A percentile compares a stretch with the other conserved stretches of the same genome.
Conservation (phyloP, 495 filamentous ascomycete species). For the Halenospora varia region DNA sequence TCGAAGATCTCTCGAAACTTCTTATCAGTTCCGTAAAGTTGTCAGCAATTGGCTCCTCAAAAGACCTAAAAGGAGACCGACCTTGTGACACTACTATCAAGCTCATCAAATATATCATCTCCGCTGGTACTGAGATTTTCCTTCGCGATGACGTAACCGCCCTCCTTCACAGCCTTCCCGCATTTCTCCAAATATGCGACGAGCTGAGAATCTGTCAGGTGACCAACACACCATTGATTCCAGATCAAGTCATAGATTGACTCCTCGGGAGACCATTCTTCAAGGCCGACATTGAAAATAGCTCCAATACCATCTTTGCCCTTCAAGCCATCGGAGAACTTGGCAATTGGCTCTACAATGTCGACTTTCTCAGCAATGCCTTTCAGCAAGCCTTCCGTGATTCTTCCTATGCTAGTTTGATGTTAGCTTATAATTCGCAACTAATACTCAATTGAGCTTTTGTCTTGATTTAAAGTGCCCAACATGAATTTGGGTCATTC, state of each 20-base stretch:
- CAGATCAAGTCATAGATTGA: constrained; percentile 57
- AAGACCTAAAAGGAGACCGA: constrained; percentile 20
- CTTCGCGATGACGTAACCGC: constrained; percentile 72
- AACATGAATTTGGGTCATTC: too few species aligned
- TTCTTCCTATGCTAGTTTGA: constrained; percentile 44
- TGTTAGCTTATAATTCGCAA: background rate
- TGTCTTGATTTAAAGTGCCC: too few species aligned
- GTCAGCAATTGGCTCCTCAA: background rate
- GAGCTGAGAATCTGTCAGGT: constrained; percentile 78
- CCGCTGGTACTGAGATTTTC: constrained; percentile 72
- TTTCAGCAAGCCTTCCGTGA: constrained; percentile 45
- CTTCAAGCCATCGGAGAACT: constrained; percentile 49
- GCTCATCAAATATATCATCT: constrained; percentile 68
- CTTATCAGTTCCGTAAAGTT: constrained; percentile 50
- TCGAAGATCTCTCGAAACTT: constrained; percentile 69
- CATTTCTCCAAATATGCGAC: constrained; percentile 63
- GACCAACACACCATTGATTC: constrained; percentile 92
- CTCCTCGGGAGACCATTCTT: constrained; percentile 53
- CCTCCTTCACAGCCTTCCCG: constrained; percentile 40
- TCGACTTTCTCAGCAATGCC: constrained; percentile 40
- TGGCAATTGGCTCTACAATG: constrained; percentile 50
- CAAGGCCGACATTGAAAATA: constrained; percentile 69
- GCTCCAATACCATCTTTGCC: constrained; percentile 48
- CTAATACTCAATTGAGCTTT: too few species aligned
- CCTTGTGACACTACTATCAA: constrained; percentile 74